Evolutionary conservation across 106 monocot species (phyloP).

Genomic region (Gastrodia elata): DNA sequence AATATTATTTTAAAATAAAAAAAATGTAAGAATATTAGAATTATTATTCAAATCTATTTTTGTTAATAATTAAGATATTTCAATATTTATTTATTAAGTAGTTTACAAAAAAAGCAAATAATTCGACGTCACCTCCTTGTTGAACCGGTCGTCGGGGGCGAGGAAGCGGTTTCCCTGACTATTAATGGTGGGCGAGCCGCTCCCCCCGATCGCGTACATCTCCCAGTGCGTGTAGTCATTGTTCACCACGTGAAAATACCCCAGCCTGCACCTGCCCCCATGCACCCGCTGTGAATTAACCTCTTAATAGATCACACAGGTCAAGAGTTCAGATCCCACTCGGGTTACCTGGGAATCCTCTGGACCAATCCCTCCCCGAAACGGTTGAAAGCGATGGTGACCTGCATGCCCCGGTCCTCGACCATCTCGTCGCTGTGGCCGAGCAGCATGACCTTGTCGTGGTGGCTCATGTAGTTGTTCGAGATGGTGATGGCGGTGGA

Average conservation of each 20-base stretch:
- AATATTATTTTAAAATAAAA: too few species aligned
- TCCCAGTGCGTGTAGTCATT: slow-evolving; percentile 64
- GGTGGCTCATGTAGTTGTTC: slow-evolving; percentile 15
- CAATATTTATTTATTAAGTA: too few species aligned
- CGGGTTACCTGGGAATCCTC: slow-evolving; percentile 18
- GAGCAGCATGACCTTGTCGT: slow-evolving; percentile 19
- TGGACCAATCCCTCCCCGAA: slow-evolving; percentile 10
- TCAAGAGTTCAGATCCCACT: too few species aligned
- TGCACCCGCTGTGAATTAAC: neutral
- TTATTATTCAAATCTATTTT: too few species aligned
- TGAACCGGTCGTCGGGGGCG: slow-evolving; percentile 7
- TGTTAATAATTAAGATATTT: too few species aligned
- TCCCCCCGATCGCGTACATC: slow-evolving; percentile 20
- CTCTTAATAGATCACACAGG: too few species aligned
- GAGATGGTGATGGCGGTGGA: slow-evolving; percentile 19
- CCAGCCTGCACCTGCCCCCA: slow-evolving; percentile 13
- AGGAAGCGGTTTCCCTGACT: slow-evolving; percentile 20
- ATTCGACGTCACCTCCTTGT: neutral
- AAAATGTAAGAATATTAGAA: too few species aligned
- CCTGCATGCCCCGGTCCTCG: slow-evolving; percentile 16
- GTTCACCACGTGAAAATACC: slow-evolving; percentile 48
- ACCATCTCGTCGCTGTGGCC: slow-evolving; percentile 14
- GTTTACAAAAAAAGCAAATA: neutral
- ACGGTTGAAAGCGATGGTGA: slow-evolving; percentile 13
- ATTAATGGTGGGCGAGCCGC: slow-evolving; percentile 13